Percentiles rank a stretch among this genome's conserved stretches.
phyloP scores from a whole-genome alignment of 345 rosid genomes.

The Kandelia obovata region DNA sequence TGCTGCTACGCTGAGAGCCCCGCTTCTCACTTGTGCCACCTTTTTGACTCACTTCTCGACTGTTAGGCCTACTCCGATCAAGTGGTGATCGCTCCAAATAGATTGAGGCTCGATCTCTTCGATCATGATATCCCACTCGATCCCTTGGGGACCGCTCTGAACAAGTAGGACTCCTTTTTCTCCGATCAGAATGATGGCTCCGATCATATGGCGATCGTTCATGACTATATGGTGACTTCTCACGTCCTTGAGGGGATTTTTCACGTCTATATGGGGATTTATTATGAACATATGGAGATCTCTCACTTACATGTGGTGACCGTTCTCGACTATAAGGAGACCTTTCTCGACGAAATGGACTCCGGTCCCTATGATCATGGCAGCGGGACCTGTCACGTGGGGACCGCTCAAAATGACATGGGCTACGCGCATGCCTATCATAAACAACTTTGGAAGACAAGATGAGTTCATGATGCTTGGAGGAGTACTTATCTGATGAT shows the following conservation, averaged over 20 bases:
- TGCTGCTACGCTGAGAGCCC: slow-evolving; percentile 43
- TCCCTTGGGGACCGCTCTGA: slow-evolving; percentile 63
- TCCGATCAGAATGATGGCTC: slow-evolving; percentile 59
- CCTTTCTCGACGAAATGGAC: slow-evolving; percentile 38
- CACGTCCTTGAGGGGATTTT: slow-evolving; percentile 23
- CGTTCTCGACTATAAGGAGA: slow-evolving; percentile 17
- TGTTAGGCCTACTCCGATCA: slow-evolving; percentile 49
- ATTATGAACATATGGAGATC: slow-evolving; percentile 38
- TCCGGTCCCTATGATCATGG: slow-evolving; percentile 63
- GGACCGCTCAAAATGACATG: slow-evolving; percentile 65
- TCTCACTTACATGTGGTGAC: slow-evolving; percentile 14
- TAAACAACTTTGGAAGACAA: slow-evolving; percentile 59
- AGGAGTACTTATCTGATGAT: slow-evolving; percentile 58
- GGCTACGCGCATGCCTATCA: slow-evolving; percentile 80
- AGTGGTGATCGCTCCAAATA: slow-evolving; percentile 55
- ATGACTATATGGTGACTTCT: slow-evolving; percentile 45
- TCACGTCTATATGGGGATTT: slow-evolving; percentile 27
- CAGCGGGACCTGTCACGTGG: slow-evolving; percentile 65
- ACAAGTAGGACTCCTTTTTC: slow-evolving; percentile 71
- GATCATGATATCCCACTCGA: slow-evolving; percentile 47
- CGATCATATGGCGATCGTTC: slow-evolving; percentile 77
- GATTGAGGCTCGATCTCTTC: slow-evolving; percentile 63
- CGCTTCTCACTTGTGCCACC: slow-evolving; percentile 56
- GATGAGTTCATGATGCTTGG: slow-evolving; percentile 71
- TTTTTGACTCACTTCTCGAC: slow-evolving; percentile 56